These are phyloP conservation scores for Diaporthe destruens DNA, from an alignment of 2,329 filamentous ascomycete genomes.

Conservation along the genomic window DNA sequence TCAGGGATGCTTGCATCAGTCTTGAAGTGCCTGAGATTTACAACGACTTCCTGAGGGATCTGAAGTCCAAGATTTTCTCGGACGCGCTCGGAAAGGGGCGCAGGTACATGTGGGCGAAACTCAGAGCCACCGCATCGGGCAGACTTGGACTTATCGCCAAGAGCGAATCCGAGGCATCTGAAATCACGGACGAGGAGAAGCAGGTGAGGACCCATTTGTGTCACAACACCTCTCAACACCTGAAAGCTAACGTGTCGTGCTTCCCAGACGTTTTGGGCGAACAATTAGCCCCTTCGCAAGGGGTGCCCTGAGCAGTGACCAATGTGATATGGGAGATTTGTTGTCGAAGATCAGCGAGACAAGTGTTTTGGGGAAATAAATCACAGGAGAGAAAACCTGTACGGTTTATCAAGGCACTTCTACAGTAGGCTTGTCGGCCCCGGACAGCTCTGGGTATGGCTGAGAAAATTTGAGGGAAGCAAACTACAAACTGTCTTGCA, in stretches of 20 bases:
- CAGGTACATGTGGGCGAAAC: conserved; percentile 83
- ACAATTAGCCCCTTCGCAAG: not conserved
- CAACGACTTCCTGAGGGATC: conserved; percentile 76
- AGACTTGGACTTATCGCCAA: conserved; percentile 79
- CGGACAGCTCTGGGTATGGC: not conserved
- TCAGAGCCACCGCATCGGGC: conserved; percentile 67
- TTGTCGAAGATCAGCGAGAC: not conserved
- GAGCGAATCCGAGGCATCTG: conserved; percentile 71
- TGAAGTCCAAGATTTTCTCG: conserved; percentile 79
- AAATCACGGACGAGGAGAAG: conserved; percentile 78
- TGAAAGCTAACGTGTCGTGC: not conserved
- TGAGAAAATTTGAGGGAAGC: not conserved
- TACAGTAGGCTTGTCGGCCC: not conserved
- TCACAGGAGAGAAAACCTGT: not conserved
- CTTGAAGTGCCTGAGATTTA: conserved; percentile 82
- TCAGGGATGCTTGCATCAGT: conserved; percentile 81
- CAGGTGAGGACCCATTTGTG: conserved; percentile 56
- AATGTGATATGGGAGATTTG: not conserved
- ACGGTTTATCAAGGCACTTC: not conserved
- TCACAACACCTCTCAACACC: not conserved
- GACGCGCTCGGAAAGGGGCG: conserved; percentile 82
- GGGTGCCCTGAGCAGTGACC: too few relatives aligned
- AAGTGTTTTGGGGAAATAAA: not conserved
- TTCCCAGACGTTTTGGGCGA: conserved; percentile 11
- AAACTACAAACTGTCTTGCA: not conserved